Percentiles rank a stretch among this genome's conserved stretches.
phyloP scores from a whole-genome alignment of 208 protist species.

The Trypanosoma platydactyli region DNA sequence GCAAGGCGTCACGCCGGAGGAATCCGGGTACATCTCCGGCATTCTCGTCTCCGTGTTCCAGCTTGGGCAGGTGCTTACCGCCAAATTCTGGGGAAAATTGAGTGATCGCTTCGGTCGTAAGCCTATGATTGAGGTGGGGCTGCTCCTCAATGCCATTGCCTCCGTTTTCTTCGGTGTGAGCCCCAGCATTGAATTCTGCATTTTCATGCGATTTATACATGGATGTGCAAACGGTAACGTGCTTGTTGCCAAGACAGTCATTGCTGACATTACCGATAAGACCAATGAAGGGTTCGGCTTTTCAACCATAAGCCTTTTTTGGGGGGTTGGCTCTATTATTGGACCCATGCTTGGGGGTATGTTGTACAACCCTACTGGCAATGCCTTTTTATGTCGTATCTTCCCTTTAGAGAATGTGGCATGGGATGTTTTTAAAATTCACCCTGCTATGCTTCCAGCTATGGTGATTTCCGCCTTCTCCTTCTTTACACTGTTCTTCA shows the following conservation, averaged over 20 bases:
- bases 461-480: conserved; percentile 43
- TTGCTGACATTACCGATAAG: conserved; percentile 77
- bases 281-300: conserved; percentile 90
- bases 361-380: conserved; percentile 64
- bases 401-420: conserved; percentile 30
- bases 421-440: conserved; percentile 35
- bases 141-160: conserved; percentile 35
- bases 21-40: conserved; percentile 57
- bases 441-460: conserved; percentile 78
- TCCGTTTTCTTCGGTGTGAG: conserved; percentile 75
- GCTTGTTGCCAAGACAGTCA: conserved; percentile 80
- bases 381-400: conserved; percentile 5
- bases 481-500: conserved; percentile 27
- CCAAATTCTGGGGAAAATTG: conserved; percentile 48
- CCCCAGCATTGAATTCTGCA: conserved; percentile 49
- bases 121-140: conserved; percentile 43
- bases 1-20: conserved; percentile 31
- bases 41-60: conserved; percentile 49
- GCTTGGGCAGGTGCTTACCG: conserved; percentile 48
- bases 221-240: conserved; percentile 64
- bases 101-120: conserved; percentile 52
- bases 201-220: conserved; percentile 77
- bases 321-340: conserved; percentile 70
- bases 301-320: conserved; percentile 95
- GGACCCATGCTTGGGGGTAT: conserved; percentile 65